Evolutionary conservation across 2,329 filamentous ascomycete genomes (phyloP), one percentile per base, ranked within the genome.

Genomic region (Alternaria ethzedia): DNA sequence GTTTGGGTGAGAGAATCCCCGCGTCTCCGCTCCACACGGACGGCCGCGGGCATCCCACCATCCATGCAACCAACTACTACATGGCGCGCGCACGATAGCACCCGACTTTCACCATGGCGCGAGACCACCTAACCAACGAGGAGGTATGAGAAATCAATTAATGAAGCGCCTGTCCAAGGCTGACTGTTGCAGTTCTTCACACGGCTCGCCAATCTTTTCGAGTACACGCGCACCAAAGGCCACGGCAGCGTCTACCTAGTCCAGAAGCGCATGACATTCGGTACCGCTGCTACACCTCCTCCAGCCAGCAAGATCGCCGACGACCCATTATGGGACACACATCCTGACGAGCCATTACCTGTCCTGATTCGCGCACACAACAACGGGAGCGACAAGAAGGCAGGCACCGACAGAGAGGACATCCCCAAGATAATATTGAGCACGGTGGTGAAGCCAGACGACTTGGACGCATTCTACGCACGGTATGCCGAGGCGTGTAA

Each of bases 401-500:
- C 66, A 26, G 75, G 73, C 10, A 78, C 74, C 5, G 76, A 78
- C 61, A 67, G 78, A 54, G 59, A 73, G 46, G 79, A 85, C 59
- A 90, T 75, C 17, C 66, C 90, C 69, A 89, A 88, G 73, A 81
- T 92, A 70, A 97, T 94, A 80, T 78, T 97, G 25, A 93, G 92
- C 3, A 98, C 96, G 0, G 81, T 97, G 0, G 94, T 98, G 1
- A 86, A 91, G 59, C 88, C 91, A 1, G 88, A 90, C 61, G 88
- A 91, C 6, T 79, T 98, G 11, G 94, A 96, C 57, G 83, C 80
- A 0, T 99, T 99, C 77, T 99, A 94, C 79, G 83, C 84, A 28
- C 86, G 88, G 55, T 99, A 98, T 82, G 94, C 94, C 21, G 96
- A 98, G 70, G 86, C 94, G 4, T 97, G 94, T 82, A 97, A 97